phyloP scores from a whole-genome alignment of 2,329 filamentous ascomycete species.

The Apiospora kogelbergensis region DNA sequence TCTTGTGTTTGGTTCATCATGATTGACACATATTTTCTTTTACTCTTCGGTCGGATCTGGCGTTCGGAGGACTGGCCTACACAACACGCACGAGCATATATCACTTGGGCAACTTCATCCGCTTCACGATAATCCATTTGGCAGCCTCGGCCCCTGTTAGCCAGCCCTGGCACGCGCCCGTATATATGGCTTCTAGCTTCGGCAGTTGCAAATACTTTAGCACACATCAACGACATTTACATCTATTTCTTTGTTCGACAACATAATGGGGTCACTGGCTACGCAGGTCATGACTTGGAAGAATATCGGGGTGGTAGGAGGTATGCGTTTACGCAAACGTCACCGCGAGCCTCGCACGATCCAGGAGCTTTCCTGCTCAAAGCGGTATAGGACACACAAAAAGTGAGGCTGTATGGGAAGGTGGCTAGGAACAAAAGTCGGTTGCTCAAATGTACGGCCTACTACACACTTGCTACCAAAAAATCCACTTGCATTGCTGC shows the following conservation, averaged over 20 bases:
- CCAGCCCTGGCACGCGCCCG: not conserved
- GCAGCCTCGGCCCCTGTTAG: not conserved
- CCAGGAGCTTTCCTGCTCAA: not conserved
- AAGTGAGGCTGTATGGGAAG: not conserved
- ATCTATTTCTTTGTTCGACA: conserved; percentile 2
- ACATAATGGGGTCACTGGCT: not conserved
- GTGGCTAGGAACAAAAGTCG: not conserved
- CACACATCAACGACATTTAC: not conserved
- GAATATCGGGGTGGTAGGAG: not conserved
- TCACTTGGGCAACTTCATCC: not conserved
- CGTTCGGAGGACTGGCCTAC: not conserved
- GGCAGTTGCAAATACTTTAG: not conserved
- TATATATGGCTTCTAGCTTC: conserved; percentile 3
- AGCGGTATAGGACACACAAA: not conserved
- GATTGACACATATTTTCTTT: not conserved
- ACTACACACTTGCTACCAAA: not conserved
- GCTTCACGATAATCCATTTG: conserved; percentile 5
- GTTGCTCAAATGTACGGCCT: not conserved
- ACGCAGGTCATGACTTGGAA: not conserved
- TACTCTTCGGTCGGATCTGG: not conserved
- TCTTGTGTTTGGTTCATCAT: not conserved
- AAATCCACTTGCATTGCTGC: not conserved
- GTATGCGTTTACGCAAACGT: not conserved
- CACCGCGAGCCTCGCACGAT: not conserved
- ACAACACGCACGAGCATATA: not conserved